Conservation (phyloP, 108 stramenopile genomes). For the Heterococcus sp. region DNA sequence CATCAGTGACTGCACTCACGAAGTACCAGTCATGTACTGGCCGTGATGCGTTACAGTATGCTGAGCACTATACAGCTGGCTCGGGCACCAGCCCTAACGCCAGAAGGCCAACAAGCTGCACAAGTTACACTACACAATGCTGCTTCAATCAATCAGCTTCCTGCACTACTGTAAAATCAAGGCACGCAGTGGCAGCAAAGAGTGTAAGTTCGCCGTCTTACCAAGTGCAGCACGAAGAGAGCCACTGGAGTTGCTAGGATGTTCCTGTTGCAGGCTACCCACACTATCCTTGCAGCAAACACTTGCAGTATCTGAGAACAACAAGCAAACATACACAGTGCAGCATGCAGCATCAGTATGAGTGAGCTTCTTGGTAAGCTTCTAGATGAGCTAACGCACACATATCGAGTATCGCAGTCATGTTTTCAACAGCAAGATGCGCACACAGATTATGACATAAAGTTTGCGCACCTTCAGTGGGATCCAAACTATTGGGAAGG, state of each 20-base stretch:
- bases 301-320: no score
- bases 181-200: not conserved
- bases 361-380: no score
- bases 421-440: no score
- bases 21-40: not conserved
- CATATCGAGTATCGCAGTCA: no score
- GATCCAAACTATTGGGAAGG: conserved; percentile 6
- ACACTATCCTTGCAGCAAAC: not conserved
- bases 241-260: not conserved
- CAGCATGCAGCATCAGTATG: no score
- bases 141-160: not conserved
- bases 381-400: no score
- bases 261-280: not conserved
- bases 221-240: not conserved
- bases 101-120: no score
- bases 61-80: not conserved
- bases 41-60: not conserved
- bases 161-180: not conserved
- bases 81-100: no score
- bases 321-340: no score
- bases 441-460: not conserved
- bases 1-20: not conserved
- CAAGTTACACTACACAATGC: not conserved
- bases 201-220: not conserved
- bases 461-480: conserved; percentile 3